Percentiles rank a stretch among this genome's conserved stretches.
Evolutionary conservation across 73 alveolate species (phyloP).

Genomic region (Tetrahymena malaccensis): DNA sequence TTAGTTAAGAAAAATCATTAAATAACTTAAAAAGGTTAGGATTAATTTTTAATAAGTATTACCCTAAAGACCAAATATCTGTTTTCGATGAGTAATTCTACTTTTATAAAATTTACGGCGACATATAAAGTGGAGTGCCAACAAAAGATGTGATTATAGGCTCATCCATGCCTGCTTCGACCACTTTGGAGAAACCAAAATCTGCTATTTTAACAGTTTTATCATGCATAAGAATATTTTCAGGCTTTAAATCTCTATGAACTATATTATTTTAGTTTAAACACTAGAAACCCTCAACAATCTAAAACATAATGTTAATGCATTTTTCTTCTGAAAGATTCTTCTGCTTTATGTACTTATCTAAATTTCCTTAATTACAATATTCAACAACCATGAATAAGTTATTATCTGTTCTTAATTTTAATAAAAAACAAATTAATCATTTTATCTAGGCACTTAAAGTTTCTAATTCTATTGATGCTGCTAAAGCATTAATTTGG

Average conservation of each 20-base stretch:
- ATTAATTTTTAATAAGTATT: background rate
- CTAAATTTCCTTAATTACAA: background rate
- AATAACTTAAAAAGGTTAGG: background rate
- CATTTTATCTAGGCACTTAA: background rate
- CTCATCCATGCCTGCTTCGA: conserved; percentile 28
- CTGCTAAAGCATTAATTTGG: background rate
- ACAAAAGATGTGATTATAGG: conserved; percentile 47
- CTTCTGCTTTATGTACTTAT: background rate
- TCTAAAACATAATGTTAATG: conserved; percentile 9
- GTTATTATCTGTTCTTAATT: background rate
- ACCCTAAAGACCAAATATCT: conserved; percentile 86
- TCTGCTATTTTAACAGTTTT: conserved; percentile 48
- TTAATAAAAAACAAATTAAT: background rate
- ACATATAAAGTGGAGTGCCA: conserved; percentile 84
- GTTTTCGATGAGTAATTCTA: conserved; percentile 63
- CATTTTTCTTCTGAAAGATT: conserved; percentile 16
- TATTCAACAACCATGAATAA: background rate
- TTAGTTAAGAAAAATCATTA: background rate
- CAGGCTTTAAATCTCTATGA: conserved; percentile 54
- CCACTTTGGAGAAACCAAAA: conserved; percentile 41
- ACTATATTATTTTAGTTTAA: conserved; percentile 16
- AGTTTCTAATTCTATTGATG: background rate
- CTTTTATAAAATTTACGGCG: conserved; percentile 68
- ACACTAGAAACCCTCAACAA: conserved; percentile 7
- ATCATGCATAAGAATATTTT: conserved; percentile 44